Evolutionary conservation across 345 rosid genomes (phyloP).

Genomic region (Aquilaria yunnanensis): DNA sequence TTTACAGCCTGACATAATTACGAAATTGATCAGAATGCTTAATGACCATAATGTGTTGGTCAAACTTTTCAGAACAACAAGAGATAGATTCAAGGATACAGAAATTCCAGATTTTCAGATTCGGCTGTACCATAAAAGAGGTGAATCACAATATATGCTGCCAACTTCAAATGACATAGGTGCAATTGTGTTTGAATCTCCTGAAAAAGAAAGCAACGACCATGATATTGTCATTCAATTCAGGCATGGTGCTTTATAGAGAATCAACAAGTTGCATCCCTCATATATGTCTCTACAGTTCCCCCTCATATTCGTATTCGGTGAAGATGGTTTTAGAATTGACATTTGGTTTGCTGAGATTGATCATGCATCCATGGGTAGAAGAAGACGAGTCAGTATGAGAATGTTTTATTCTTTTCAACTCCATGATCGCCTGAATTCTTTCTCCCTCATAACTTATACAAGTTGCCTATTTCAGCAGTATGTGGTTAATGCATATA

Average conservation of each 20-base stretch:
- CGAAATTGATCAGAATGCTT: not conserved
- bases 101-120: not conserved
- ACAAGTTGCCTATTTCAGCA: not conserved
- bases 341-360: not conserved
- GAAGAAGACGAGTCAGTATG: not conserved
- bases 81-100: not conserved
- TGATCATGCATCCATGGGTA: too few relatives aligned
- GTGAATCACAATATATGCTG: not conserved
- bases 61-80: not conserved
- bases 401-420: not conserved
- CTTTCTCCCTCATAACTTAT: not conserved
- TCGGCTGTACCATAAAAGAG: not conserved
- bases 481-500: not conserved
- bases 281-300: not conserved
- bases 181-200: not conserved
- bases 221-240: not conserved
- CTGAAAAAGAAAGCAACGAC: not conserved
- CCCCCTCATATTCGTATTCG: not conserved
- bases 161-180: not conserved
- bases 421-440: not conserved
- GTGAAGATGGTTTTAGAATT: not conserved
- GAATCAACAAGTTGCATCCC: not conserved
- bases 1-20: not conserved
- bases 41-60: not conserved
- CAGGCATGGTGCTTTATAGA: not conserved